A percentile compares a stretch with the other conserved stretches of the same genome.
Evolutionary conservation across 352 stramenopile species (phyloP).

Genomic region (Pythium volutum): DNA sequence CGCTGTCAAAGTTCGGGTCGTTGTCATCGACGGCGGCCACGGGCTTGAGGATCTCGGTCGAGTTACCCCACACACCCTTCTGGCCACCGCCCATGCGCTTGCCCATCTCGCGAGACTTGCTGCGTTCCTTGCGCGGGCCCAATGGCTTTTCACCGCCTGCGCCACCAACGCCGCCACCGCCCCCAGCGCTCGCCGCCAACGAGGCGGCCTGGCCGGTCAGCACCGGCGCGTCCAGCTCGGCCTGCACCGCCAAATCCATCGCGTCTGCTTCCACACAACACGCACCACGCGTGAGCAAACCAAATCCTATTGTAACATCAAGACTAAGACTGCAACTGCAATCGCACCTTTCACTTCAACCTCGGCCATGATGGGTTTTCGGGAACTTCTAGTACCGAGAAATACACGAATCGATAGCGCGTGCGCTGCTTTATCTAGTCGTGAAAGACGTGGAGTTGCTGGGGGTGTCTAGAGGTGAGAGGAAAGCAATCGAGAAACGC

Average conservation of each 20-base stretch:
- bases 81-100: slow-evolving; percentile 88
- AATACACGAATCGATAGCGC: slow-evolving; percentile 15
- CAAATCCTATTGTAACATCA: not conserved
- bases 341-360: slow-evolving; percentile 22
- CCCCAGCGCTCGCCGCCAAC: not conserved
- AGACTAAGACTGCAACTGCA: not conserved
- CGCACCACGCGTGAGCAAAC: not conserved
- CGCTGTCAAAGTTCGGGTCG: slow-evolving; percentile 94
- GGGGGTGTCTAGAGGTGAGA: not conserved
- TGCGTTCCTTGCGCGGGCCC: slow-evolving; percentile 68
- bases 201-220: slow-evolving; percentile 8
- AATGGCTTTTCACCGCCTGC: slow-evolving; percentile 57
- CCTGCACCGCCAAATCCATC: slow-evolving; percentile 22
- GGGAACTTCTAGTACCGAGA: not conserved
- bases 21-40: slow-evolving; percentile 78
- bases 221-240: slow-evolving; percentile 19
- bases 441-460: not conserved
- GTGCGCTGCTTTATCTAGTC: slow-evolving; percentile 2
- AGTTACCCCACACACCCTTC: slow-evolving; percentile 80
- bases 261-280: slow-evolving; percentile 16
- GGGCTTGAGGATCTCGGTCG: slow-evolving; percentile 64
- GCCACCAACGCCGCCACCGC: slow-evolving; percentile 15
- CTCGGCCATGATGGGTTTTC: slow-evolving; percentile 15
- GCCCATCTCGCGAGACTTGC: slow-evolving; percentile 80
- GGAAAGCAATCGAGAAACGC: not conserved